A percentile compares a stretch with the other conserved stretches of the same genome.
Evolutionary conservation across 768 basidiomycete genomes (phyloP).

Genomic region (Rhodotorula paludigena): DNA sequence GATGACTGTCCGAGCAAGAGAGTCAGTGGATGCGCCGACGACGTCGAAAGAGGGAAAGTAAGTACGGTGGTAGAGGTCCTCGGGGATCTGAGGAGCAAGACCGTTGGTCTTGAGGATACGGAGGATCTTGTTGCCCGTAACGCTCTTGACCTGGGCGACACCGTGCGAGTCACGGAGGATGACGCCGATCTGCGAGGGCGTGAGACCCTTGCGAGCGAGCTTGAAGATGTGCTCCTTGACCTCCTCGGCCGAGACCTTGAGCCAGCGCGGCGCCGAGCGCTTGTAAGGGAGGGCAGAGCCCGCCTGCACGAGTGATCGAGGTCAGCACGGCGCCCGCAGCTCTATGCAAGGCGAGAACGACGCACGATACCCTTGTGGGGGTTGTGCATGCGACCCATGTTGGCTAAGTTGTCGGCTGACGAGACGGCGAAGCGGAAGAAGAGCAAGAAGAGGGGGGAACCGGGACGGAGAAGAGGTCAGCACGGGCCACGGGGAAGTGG

Average conservation of each 20-base stretch:
- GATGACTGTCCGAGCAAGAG: slow-evolving; percentile 51
- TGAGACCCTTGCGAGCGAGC: slow-evolving; percentile 94
- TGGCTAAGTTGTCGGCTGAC: slow-evolving; percentile 27
- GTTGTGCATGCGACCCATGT: slow-evolving; percentile 61
- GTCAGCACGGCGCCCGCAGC: neutral
- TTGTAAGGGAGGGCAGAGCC: slow-evolving; percentile 98
- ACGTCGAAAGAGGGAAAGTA: no score
- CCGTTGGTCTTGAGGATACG: slow-evolving; percentile 93
- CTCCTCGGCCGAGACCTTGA: slow-evolving; percentile 92
- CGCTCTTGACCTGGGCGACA: slow-evolving; percentile 94
- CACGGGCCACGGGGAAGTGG: neutral
- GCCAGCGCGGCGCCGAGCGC: slow-evolving; percentile 89
- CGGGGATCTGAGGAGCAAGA: slow-evolving; percentile 73
- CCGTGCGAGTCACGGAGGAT: slow-evolving; percentile 96
- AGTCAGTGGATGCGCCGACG: neutral
- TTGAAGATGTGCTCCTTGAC: slow-evolving; percentile 94
- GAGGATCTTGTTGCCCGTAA: slow-evolving; percentile 99
- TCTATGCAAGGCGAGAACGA: no score
- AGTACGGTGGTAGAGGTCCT: slow-evolving; percentile 73
- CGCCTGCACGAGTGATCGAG: slow-evolving; percentile 48
- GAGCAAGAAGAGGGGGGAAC: neutral
- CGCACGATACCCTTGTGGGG: slow-evolving; percentile 99
- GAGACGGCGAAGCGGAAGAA: neutral
- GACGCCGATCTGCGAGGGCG: slow-evolving; percentile 97
- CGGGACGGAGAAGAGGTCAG: slow-evolving; percentile 13